Percentiles rank a stretch among this genome's conserved stretches.
Conservation (phyloP, 345 rosid species). For the Mallotus nudiflorus region DNA sequence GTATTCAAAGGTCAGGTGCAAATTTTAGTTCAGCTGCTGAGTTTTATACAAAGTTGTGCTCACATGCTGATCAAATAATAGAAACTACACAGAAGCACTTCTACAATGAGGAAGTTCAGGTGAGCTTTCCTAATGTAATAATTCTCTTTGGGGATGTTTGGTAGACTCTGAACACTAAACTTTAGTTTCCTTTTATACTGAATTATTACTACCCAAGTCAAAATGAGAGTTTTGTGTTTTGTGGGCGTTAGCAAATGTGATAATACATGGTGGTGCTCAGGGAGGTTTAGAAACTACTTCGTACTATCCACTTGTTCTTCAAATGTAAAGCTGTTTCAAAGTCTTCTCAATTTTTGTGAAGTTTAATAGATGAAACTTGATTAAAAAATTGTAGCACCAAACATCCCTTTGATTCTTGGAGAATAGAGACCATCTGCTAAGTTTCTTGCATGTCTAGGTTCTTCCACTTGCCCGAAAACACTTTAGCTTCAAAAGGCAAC, state of each 20-base stretch:
- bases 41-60: constrained; percentile 71
- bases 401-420: constrained; percentile 18
- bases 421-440: constrained; percentile 19
- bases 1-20: constrained; percentile 71
- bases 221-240: neutral
- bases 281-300: constrained; percentile 8
- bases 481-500: constrained; percentile 72
- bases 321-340: constrained; percentile 1
- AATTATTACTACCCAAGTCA: neutral
- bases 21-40: constrained; percentile 66
- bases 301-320: neutral
- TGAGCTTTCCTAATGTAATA: constrained; percentile 26
- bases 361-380: neutral
- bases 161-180: constrained; percentile 5
- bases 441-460: constrained; percentile 53
- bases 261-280: constrained; percentile 2
- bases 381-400: constrained; percentile 6
- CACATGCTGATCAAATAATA: constrained; percentile 85
- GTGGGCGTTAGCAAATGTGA: constrained; percentile 4
- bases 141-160: constrained; percentile 9
- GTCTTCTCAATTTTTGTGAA: neutral
- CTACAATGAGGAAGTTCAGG: constrained; percentile 83
- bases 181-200: constrained; percentile 10
- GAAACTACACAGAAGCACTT: constrained; percentile 75
- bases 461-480: constrained; percentile 80